A percentile compares a stretch with the other conserved stretches of the same genome.
phyloP scores from a whole-genome alignment of 345 rosid genomes.

The Dipteronia sinensis region DNA sequence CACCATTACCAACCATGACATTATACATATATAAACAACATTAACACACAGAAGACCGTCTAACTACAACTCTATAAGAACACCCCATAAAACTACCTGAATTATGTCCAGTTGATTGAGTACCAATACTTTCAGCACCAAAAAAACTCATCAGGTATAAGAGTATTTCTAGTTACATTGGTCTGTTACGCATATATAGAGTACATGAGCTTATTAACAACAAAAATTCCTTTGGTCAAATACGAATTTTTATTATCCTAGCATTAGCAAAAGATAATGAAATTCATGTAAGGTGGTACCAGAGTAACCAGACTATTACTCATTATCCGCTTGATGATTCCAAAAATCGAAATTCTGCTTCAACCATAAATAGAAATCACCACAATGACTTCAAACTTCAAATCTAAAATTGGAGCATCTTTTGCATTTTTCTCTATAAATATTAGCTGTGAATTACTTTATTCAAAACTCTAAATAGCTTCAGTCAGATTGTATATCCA shows the following conservation, averaged over 20 bases:
- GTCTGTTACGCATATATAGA: not conserved
- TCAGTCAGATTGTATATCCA: slow-evolving; percentile 2
- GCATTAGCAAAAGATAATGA: not conserved
- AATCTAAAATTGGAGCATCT: not conserved
- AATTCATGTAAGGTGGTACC: not conserved
- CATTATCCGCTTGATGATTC: not conserved
- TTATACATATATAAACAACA: too few relatives aligned
- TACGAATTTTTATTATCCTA: not conserved
- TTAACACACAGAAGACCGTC: not conserved
- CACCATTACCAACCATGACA: not conserved
- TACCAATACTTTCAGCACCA: too few relatives aligned
- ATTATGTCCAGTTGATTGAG: not conserved
- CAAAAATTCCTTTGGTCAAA: not conserved
- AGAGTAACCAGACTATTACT: not conserved
- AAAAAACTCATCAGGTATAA: too few relatives aligned
- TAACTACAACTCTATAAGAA: not conserved
- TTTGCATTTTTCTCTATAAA: not conserved
- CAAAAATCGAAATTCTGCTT: not conserved
- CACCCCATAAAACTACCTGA: not conserved
- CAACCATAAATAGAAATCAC: not conserved
- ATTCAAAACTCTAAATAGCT: not conserved
- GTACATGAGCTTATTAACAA: not conserved
- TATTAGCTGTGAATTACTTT: not conserved
- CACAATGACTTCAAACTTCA: not conserved
- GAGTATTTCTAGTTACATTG: too few relatives aligned